Base-by-base conservation (phyloP, 2,329 filamentous ascomycete species). In the Trichoderma sp. region DNA sequence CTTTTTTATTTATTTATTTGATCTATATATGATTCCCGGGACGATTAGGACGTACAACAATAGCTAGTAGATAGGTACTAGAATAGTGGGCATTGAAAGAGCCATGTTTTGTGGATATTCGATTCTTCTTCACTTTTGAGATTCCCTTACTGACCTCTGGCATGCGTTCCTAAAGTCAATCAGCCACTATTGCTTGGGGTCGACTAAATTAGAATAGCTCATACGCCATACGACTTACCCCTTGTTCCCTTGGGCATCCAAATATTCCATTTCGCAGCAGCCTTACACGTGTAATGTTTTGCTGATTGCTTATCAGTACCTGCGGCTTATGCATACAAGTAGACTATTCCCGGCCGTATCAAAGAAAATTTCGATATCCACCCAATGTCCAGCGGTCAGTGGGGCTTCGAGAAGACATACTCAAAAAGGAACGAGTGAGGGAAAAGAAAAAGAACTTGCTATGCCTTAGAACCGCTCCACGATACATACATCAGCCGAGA, bases 1-100 rank as follows among this genome's bases (percentile, higher is more conserved):
- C 55, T n/a, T n/a, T n/a, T 43, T 33, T 21, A 7, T 58, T 47
- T n/a, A 13, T 27, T 40, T 19, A 49, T n/a, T 61, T 40, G 47
- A 24, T 57, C 29, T 55, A 27, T 33, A 35, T 24, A 67, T 58
- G 55, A 52, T 58, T 66, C 57, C 57, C 40, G 29, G 13, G 13
- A 58, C 10, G 63, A 35, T 24, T 35, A 27, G 55, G 37, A 37
- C 55, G 29, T 40, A 37, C 29, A 56, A 33, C 6, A 49, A 24
- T 13, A 49, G 47, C 47, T 49, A 49, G 47, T 49, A 24, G n/a
- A 49, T 24, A 24, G n/a, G 16, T 33, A 35, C 55, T 58, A 43
- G 63, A 52, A 58, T 47, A 55, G 29, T 37, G 21, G 40, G 24
- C 29, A 21, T 37, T 2, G 14, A 59, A 58, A 59, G 40, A 49